Base-by-base conservation (phyloP, 2,329 filamentous ascomycete genomes). In the Colletotrichum sp. region DNA sequence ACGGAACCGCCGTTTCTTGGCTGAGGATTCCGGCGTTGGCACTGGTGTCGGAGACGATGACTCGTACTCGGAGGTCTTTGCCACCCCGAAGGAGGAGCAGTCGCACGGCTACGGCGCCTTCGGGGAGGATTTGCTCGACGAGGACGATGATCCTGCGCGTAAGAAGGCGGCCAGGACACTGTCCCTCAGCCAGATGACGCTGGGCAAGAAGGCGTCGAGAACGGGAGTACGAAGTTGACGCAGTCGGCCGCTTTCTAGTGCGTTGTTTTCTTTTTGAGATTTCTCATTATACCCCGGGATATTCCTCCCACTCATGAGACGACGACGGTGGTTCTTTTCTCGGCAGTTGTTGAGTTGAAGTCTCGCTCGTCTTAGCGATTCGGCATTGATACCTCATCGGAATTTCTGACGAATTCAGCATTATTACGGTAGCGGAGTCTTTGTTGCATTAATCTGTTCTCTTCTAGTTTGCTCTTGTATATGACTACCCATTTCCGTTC, bases 161-260 rank as follows among this genome's bases (percentile, higher is more conserved):
- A 89, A 89, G 77, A 91, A 86, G 80, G 91, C 92, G 2, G 91
- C 91, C 27, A 90, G 91, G 77, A 93, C 91, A 58, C 87, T 95
- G 80, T 94, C 91, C 32, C 86, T 94, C 13, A 91, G 91, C 75
- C 90, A 91, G 80, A 82, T 93, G 78, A 93, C 91, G 1, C 84
- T 90, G 78, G 85, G 84, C 56, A 86, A 84, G 78, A 81, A 83
- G 27, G 12, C 64, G 18, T 75, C 73, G 8, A 48, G 30, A 22
- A 48, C 43, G n/a, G 70, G 43, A 28, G 39, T 75, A n/a, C 62
- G 43, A 43, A 75, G 65, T 36, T 75, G 43, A 73, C n/a, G 30
- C 13, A 27, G 39, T 75, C 79, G 68, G 79, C 78, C 62, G 55
- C 27, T 70, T n/a, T 61, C 32, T 75, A 43, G 15, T 34, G 48